Base-by-base conservation (phyloP, 805 yeast species). In the Saccharomycopsis fermentans region DNA sequence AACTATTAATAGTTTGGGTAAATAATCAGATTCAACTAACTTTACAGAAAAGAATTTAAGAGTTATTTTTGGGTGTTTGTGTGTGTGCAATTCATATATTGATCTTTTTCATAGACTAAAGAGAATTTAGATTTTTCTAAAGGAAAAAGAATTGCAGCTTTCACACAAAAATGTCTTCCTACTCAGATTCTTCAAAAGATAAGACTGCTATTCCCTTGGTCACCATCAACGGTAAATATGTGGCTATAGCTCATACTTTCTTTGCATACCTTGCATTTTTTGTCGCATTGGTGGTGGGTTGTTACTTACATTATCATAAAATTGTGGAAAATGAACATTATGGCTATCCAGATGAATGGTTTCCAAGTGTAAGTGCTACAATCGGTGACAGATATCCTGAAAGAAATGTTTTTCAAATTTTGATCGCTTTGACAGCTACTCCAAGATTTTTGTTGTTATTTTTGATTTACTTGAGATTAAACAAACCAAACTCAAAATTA, bases 331-430 rank as follows among this genome's bases (percentile, higher is more conserved):
- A 94, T 69, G 87, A 91, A 54, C 81, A 82, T 63, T 91, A 76
- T 68, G 95, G 96, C 0, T 94, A 90, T 68, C 99, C 99, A 2
- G 94, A 91, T 60, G 99, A 94, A 71, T 94, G 99, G 98, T 92
- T 94, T 69, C 99, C 99, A 1, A 86, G 95, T 67, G 99, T 94
- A 1, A 86, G 96, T 39, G 98, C 99, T 0, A 82, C 99, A 1
- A 94, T 94, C 68, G 99, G 99, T 52, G 99, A 94, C 69, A 73
- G 97, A 61, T 94, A 90, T 69, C 99, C 99, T 0, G 99, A 94
- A 72, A 77, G 99, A 64, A 88, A 96, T 1, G 72, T 94, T 19
- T 94, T 92, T 70, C 99, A 94, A 72, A 77, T 92, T 39, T 72
- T 92, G 62, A 94, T 94, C 63, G 99, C 98, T 1, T 71, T 92